phyloP scores from a whole-genome alignment of 2,329 filamentous ascomycete species.

The Macrophomina tecta region DNA sequence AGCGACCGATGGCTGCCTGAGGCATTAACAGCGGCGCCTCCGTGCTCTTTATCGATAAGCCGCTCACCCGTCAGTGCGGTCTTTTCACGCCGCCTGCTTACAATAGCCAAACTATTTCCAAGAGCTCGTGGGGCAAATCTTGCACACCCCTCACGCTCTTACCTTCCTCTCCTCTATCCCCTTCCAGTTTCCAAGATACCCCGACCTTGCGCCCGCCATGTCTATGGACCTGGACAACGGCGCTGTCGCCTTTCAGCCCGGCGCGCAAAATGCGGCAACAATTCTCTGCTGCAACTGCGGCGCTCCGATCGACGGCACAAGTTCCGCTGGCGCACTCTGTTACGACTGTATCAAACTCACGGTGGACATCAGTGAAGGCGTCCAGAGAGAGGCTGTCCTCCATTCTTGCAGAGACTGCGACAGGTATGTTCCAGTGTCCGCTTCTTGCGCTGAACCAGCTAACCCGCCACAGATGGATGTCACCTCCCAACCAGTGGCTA shows the following conservation, averaged over 20 bases:
- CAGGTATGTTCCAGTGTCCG: constrained; percentile 36
- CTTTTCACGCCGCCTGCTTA: constrained; percentile 25
- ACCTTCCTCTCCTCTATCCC: constrained; percentile 8
- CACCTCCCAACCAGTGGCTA: constrained; percentile 86
- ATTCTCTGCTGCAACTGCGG: constrained; percentile 99
- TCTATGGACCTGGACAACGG: constrained; percentile 49
- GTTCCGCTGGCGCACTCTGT: constrained; percentile 82
- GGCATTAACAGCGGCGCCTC: neutral
- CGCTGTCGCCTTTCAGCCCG: constrained; percentile 47
- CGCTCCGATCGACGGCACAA: constrained; percentile 81
- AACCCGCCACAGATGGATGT: constrained; percentile 66
- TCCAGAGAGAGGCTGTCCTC: constrained; percentile 86
- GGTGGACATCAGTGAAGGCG: constrained; percentile 88
- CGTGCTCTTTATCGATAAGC: constrained; percentile 22
- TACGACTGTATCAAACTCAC: constrained; percentile 96
- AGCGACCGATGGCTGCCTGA: neutral
- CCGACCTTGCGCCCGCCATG: constrained; percentile 21
- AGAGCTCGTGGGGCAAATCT: constrained; percentile 18
- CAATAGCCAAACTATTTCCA: constrained; percentile 23
- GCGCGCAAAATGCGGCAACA: constrained; percentile 57
- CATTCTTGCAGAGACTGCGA: constrained; percentile 96
- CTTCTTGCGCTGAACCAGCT: constrained; percentile 25
- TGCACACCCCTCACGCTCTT: neutral
- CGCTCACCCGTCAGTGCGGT: neutral
- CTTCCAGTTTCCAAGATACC: constrained; percentile 20